Conservation (phyloP, 139 green algal genomes). For the Gonium pectorale region DNA sequence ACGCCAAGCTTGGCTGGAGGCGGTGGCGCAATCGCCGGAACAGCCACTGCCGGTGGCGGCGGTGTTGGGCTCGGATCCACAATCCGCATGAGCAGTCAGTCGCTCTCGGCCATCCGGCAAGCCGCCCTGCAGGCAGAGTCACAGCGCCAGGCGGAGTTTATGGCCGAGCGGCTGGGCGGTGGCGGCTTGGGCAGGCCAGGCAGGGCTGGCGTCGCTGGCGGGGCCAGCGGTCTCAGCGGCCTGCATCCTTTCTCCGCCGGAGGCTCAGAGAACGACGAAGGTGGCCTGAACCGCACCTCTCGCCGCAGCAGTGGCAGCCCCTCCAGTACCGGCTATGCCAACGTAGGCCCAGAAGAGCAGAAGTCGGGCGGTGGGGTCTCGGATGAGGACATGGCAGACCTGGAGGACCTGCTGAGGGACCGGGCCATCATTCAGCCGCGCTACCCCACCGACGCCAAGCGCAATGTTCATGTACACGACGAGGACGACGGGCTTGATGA, state of each 20-base stretch:
- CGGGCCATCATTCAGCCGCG: slow-evolving; percentile 22
- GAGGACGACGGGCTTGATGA: neutral
- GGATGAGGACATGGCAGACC: neutral
- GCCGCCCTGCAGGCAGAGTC: slow-evolving; percentile 22
- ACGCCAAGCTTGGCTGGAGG: neutral
- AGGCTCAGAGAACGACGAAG: no score
- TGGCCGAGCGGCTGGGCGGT: slow-evolving; percentile 36
- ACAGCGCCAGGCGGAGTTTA: neutral
- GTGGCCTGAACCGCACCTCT: no score
- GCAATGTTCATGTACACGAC: neutral
- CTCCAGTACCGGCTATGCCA: no score
- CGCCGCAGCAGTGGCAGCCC: no score
- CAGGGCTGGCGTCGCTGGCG: neutral
- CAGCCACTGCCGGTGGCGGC: neutral
- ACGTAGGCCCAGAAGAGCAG: no score
- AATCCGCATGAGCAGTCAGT: slow-evolving; percentile 4
- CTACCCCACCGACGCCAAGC: slow-evolving; percentile 14
- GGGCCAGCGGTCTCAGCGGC: neutral
- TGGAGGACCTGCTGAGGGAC: slow-evolving; percentile 29
- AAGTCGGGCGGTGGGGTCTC: no score
- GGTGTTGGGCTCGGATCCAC: neutral
- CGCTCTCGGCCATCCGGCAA: slow-evolving; percentile 13
- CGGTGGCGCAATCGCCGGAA: neutral
- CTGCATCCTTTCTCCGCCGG: no score
- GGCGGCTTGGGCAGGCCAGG: neutral